A percentile compares a stretch with the other conserved stretches of the same genome.
Conservation (phyloP, 75 land plant genomes). For the Chamaecyparis obtusa region DNA sequence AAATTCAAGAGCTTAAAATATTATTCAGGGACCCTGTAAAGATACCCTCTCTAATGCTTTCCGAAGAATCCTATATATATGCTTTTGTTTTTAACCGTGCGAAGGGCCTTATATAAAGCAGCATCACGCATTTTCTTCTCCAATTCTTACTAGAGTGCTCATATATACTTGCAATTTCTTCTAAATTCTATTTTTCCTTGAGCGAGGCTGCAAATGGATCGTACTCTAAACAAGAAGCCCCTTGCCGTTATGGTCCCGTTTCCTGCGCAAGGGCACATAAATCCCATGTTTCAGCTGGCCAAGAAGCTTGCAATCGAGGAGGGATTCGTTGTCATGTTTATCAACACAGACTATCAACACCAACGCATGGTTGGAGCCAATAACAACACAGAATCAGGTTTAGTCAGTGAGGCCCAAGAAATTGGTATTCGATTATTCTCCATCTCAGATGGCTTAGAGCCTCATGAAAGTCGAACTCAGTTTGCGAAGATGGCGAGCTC, state of each 20-base stretch:
- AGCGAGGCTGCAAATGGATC: background rate
- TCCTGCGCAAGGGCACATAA: conserved; percentile 30
- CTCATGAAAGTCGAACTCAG: background rate
- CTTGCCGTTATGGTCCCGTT: conserved; percentile 22
- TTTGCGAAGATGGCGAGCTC: background rate
- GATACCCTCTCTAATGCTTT: too few relatives aligned
- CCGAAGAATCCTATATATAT: too few relatives aligned
- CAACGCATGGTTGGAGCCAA: background rate
- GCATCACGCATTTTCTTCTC: too few relatives aligned
- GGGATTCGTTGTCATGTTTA: conserved; percentile 16
- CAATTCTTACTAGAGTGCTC: too few relatives aligned
- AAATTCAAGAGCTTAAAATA: too few relatives aligned
- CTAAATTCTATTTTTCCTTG: too few relatives aligned
- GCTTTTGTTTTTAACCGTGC: too few relatives aligned
- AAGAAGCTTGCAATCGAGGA: conserved; percentile 12
- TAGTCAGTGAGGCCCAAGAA: background rate
- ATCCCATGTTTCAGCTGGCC: conserved; percentile 28
- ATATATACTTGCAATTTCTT: background rate
- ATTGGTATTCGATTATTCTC: background rate
- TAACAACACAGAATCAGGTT: background rate
- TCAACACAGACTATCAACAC: conserved; percentile 14
- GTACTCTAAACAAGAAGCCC: background rate
- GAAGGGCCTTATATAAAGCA: too few relatives aligned
- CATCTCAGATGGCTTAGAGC: background rate
- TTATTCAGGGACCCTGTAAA: too few relatives aligned